phyloP scores from a whole-genome alignment of 495 filamentous ascomycete species.

The Aspergillus asperescens region DNA sequence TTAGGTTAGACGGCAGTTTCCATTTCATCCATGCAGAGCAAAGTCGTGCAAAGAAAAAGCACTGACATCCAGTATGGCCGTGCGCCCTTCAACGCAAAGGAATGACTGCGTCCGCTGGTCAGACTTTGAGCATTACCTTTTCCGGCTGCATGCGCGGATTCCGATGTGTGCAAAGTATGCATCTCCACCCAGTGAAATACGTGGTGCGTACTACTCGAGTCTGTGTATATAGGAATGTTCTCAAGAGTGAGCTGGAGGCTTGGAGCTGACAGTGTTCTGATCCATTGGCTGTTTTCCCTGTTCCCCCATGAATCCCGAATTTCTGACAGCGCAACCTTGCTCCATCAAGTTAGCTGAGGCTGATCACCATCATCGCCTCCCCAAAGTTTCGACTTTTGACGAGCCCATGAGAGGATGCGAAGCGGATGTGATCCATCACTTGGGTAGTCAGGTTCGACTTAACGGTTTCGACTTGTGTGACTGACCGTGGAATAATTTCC shows the following conservation, averaged over 20 bases:
- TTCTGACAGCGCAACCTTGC: conserved; percentile 6
- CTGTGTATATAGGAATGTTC: neutral
- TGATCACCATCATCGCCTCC: neutral
- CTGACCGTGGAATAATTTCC: neutral
- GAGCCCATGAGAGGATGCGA: neutral
- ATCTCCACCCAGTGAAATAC: conserved; percentile 7
- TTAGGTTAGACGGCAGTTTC: neutral
- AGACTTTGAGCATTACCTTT: conserved; percentile 22
- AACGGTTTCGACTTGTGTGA: conserved; percentile 2
- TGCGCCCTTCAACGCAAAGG: conserved; percentile 1
- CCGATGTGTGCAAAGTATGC: conserved; percentile 8
- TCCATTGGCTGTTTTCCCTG: neutral
- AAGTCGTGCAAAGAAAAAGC: neutral
- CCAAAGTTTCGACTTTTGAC: neutral
- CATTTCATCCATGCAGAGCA: neutral
- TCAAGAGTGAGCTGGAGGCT: neutral
- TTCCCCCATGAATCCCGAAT: neutral
- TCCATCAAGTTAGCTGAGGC: conserved; percentile 2
- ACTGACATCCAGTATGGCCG: neutral
- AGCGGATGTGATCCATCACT: conserved; percentile 8
- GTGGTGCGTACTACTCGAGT: conserved; percentile 4
- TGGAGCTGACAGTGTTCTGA: neutral
- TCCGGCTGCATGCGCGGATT: conserved; percentile 23
- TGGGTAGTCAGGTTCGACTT: neutral
- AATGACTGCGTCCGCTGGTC: conserved; percentile 3